Evolutionary conservation across 164 flowering plant genomes (phyloP), one percentile per base, ranked within the genome.

Genomic region (Vitis labrusca): DNA sequence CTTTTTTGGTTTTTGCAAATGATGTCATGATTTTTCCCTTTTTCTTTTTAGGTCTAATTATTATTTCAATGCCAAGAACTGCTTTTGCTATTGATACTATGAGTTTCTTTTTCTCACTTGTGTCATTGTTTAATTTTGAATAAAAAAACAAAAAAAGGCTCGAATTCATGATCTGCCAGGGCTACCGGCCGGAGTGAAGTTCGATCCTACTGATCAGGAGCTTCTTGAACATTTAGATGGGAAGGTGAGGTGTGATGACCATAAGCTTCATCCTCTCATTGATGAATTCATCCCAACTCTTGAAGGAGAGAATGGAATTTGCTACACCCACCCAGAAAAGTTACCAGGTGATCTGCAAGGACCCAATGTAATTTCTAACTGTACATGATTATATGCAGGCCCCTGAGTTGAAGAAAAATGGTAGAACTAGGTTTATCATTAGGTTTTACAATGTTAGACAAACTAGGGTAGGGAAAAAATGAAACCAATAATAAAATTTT

Each of bases 281-380:
- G 93, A 92, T 76, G 92, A 92, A 76, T 94, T 94, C 78, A 94
- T 94, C 29, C 94, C 94, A 13, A 91, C 98, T 0, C 79, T 94
- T 61, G 87, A 88, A 59, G 97, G 99, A n/a, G 99, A 94, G 75
- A 87, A 90, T 78, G 99, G 99, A n/a, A 94, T 94, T 73, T 94
- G 99, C 74, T 91, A 92, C 73, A 92, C 97, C 30, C 99, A 94
- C 70, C 99, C 99, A 3, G 93, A 94, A 73, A 94, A 88, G 68
- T 77, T 92, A 73, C 97, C 97, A 82, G 97, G 97, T 92, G 15
- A 47, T 57, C 4, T n/a, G 3, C 16, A 8, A 19, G 30, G 27
- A 59, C 44, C 66, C 29, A 10, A 15, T 17, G 16, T 3, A 44
- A 5, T 62, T 62, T 62, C 44, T 3, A 32, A 32, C 6, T 32